phyloP scores from a whole-genome alignment of 345 rosid species.

The Salix koriyanagi region DNA sequence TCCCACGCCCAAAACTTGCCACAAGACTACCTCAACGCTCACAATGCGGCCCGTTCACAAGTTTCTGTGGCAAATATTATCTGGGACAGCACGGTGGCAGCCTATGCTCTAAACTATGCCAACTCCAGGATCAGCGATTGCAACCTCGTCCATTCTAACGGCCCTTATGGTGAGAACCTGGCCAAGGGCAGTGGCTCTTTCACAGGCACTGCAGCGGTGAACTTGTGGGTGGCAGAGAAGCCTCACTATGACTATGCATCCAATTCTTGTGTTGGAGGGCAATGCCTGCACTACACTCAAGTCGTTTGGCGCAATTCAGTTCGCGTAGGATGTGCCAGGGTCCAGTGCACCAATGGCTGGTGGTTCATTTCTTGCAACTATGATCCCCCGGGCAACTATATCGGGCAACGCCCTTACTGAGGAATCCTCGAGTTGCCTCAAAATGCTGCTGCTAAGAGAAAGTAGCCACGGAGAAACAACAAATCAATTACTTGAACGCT shows the following conservation, averaged over 20 bases:
- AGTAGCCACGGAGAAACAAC: too few relatives aligned
- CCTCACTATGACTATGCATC: constrained; percentile 38
- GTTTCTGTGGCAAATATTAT: constrained; percentile 9
- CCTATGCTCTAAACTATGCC: constrained; percentile 20
- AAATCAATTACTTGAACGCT: too few relatives aligned
- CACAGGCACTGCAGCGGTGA: constrained; percentile 40
- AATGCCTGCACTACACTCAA: constrained; percentile 24
- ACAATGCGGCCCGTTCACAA: constrained; percentile 11
- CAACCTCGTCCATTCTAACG: constrained; percentile 12
- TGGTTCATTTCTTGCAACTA: constrained; percentile 13
- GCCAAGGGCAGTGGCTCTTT: constrained; percentile 8
- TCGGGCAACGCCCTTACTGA: constrained; percentile 14
- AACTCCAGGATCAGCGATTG: not conserved
- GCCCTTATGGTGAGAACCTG: constrained; percentile 20
- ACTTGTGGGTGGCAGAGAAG: constrained; percentile 58
- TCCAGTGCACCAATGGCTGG: constrained; percentile 1
- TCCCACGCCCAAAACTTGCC: constrained; percentile 4
- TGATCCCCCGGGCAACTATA: constrained; percentile 16
- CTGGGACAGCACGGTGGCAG: constrained; percentile 7
- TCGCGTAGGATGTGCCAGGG: constrained; percentile 22
- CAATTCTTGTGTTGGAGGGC: constrained; percentile 46
- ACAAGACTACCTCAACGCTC: constrained; percentile 11
- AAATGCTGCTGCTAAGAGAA: too few relatives aligned
- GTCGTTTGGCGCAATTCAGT: constrained; percentile 15
- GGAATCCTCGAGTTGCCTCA: not conserved